phyloP scores from a whole-genome alignment of 768 basidiomycete species.

The Podaxis sp. region DNA sequence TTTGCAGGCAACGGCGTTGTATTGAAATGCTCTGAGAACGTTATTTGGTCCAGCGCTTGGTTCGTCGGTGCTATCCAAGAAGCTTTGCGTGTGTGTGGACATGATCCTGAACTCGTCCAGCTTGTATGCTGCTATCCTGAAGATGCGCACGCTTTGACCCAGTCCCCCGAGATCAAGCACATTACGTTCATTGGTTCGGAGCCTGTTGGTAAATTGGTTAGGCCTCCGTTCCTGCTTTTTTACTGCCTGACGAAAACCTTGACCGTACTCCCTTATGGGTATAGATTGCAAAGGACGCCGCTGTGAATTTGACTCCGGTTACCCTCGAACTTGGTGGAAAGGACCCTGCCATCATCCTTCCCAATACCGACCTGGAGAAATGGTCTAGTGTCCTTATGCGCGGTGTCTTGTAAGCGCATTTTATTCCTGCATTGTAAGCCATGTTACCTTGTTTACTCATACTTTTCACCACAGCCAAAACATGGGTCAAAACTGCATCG shows the following conservation, averaged over 20 bases:
- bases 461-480: slow-evolving; percentile 62
- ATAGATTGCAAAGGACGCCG: slow-evolving; percentile 81
- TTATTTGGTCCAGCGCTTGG: slow-evolving; percentile 87
- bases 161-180: slow-evolving; percentile 78
- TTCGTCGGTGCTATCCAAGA: slow-evolving; percentile 77
- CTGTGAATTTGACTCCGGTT: slow-evolving; percentile 85
- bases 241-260: neutral
- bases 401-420: slow-evolving; percentile 78
- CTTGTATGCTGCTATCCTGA: slow-evolving; percentile 89
- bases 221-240: slow-evolving; percentile 13
- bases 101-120: slow-evolving; percentile 86
- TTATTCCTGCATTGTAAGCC: neutral
- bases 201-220: slow-evolving; percentile 69
- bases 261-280: neutral
- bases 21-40: slow-evolving; percentile 90
- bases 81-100: slow-evolving; percentile 79
- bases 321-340: slow-evolving; percentile 95
- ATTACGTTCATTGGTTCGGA: slow-evolving; percentile 94
- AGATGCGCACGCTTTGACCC: slow-evolving; percentile 79
- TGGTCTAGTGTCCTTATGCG: slow-evolving; percentile 87
- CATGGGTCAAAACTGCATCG: slow-evolving; percentile 95
- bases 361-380: slow-evolving; percentile 76
- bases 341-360: slow-evolving; percentile 89
- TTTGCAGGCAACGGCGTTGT: slow-evolving; percentile 91
- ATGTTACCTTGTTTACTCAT: neutral